Evolutionary conservation across 441 rosid genomes (phyloP).

Genomic region (Eutrema salsugineum): DNA sequence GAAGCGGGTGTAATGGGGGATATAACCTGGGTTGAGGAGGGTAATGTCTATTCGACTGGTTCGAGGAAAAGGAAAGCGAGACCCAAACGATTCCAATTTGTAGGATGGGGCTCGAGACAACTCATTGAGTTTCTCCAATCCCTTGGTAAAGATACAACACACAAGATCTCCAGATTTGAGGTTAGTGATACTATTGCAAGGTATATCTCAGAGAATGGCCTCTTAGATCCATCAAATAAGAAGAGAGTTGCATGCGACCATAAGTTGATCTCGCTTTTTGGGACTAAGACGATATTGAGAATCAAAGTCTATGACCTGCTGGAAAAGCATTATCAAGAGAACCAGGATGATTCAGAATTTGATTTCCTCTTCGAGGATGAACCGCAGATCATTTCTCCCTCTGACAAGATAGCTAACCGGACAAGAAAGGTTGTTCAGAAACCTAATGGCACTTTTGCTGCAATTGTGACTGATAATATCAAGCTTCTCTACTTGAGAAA

Average conservation of each 20-base stretch:
- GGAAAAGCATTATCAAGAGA: slow-evolving; percentile 54
- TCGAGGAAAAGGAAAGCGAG: slow-evolving; percentile 46
- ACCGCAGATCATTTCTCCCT: slow-evolving; percentile 2
- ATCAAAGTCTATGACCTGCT: slow-evolving; percentile 45
- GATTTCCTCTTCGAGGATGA: slow-evolving; percentile 48
- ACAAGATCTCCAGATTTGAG: slow-evolving; percentile 40
- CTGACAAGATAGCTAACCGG: slow-evolving; percentile 27
- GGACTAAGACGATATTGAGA: slow-evolving; percentile 38
- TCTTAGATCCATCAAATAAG: slow-evolving; percentile 37
- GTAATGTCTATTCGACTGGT: slow-evolving; percentile 13
- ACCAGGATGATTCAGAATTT: slow-evolving; percentile 43
- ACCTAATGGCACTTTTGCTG: slow-evolving; percentile 43
- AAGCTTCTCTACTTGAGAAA: slow-evolving; percentile 55
- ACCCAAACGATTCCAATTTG: slow-evolving; percentile 43
- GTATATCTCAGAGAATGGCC: slow-evolving; percentile 41
- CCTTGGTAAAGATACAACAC: slow-evolving; percentile 41
- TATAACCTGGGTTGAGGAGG: slow-evolving; percentile 49
- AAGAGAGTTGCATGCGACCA: slow-evolving; percentile 52
- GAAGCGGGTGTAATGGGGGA: slow-evolving; percentile 13
- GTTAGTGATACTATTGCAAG: slow-evolving; percentile 37
- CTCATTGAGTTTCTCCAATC: slow-evolving; percentile 54
- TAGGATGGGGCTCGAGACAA: slow-evolving; percentile 61
- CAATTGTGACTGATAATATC: slow-evolving; percentile 48
- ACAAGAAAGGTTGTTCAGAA: slow-evolving; percentile 33
- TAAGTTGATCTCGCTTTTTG: slow-evolving; percentile 43